phyloP scores from a whole-genome alignment of 345 rosid genomes.

The Triadica sebifera region DNA sequence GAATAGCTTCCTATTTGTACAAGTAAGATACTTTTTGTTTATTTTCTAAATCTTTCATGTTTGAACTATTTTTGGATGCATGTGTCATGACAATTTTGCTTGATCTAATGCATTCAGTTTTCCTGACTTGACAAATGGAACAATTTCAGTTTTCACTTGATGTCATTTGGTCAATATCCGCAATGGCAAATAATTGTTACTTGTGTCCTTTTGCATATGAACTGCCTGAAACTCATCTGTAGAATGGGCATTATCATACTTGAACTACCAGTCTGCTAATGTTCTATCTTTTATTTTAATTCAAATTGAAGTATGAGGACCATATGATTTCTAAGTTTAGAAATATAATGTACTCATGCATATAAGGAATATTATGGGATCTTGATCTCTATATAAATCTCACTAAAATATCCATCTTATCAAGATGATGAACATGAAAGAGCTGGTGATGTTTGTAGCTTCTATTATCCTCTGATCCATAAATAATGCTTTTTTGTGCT shows the following conservation, averaged over 20 bases:
- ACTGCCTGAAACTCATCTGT: not conserved
- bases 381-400: not conserved
- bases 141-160: not conserved
- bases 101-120: not conserved
- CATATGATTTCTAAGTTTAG: not conserved
- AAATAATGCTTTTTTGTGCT: not conserved
- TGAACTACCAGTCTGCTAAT: too few relatives aligned
- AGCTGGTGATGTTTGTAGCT: not conserved
- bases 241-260: not conserved
- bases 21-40: conserved; percentile 50
- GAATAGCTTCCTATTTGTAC: conserved; percentile 69
- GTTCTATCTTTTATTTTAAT: not conserved
- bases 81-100: not conserved
- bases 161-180: not conserved
- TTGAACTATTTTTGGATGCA: not conserved
- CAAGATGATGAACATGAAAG: not conserved
- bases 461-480: not conserved
- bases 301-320: not conserved
- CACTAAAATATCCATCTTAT: not conserved
- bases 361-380: not conserved
- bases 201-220: not conserved
- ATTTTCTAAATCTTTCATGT: not conserved
- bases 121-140: not conserved
- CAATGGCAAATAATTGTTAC: not conserved
- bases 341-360: not conserved